Base-by-base conservation (phyloP, 1,284 basidiomycete species). In the Agroathelia rolfsii region DNA sequence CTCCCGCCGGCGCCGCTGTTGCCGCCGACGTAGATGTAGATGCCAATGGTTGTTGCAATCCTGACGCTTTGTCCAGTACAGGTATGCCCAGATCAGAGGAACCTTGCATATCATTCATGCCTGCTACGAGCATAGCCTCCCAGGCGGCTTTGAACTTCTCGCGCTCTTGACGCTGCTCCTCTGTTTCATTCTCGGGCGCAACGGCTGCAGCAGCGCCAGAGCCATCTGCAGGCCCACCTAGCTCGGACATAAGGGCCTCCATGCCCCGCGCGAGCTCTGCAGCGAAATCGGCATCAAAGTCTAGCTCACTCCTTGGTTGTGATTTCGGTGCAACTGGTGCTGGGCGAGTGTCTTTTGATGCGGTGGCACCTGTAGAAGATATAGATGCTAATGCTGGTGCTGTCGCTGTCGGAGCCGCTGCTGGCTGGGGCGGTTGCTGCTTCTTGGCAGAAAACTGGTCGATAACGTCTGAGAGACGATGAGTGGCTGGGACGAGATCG, bases 201-300 rank as follows among this genome's bases (percentile, higher is more conserved):
- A 52, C 28, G 8, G 36, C 37, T 13, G 31, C 39, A 8, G 39
- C 44, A 17, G 34, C 20, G 16, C 34, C 32, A 14, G 22, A 40
- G 6, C 35, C 36, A n/a, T 23, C 43, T n/a, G 36, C 41, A 12
- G 36, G 31, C 37, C 24, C 27, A 8, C 55, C 60, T 11, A 94
- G 64, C 47, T 78, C 80, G 13, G 68, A 66, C 64, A 95, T 75
- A 28, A 95, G 66, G n/a, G 62, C 63, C 51, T 89, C 85, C 89
- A 96, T 94, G 19, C 76, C 82, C 48, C 72, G 66, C 5, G 79
- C 75, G 27, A 95, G 65, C 49, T 86, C 78, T 24, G 69, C 64
- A 25, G 81, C 74, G 48, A 90, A 87, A 32, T 77, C 51, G 35
- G 65, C 42, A 42, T 45, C 47, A 15, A 54, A 38, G 28, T 50